Percentiles rank a stretch among this genome's conserved stretches.
Evolutionary conservation across 495 filamentous ascomycete genomes (phyloP).

Genomic region (Podospora pseudoanserina): DNA sequence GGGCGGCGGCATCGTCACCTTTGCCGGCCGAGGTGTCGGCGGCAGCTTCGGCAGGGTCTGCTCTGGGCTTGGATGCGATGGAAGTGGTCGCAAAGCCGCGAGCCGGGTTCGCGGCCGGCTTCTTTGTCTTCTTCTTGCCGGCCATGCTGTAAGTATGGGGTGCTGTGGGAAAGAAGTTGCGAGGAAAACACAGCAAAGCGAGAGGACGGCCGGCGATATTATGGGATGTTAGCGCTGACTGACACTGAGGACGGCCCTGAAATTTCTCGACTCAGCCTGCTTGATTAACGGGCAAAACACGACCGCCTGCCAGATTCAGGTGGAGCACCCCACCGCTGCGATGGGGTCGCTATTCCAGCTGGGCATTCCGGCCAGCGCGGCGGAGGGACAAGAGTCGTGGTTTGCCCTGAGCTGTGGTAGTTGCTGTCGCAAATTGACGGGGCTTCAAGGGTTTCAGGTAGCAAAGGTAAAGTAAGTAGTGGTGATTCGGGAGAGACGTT

Average conservation of each 20-base stretch:
- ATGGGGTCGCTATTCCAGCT: slow-evolving; percentile 21
- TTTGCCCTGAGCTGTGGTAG: not conserved
- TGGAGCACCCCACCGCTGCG: slow-evolving; percentile 15
- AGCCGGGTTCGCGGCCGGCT: slow-evolving; percentile 75
- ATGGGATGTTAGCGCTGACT: slow-evolving; percentile 8
- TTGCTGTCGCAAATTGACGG: not conserved
- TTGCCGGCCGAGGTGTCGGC: slow-evolving; percentile 28
- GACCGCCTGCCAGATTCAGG: slow-evolving; percentile 35
- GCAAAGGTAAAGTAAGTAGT: too few relatives aligned
- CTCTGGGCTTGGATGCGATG: slow-evolving; percentile 65
- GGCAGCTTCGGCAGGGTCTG: slow-evolving; percentile 39
- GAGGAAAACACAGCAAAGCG: not conserved
- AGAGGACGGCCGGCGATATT: slow-evolving; percentile 12
- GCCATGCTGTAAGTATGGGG: slow-evolving; percentile 52
- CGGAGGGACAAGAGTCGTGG: not conserved
- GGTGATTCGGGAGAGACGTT: not conserved
- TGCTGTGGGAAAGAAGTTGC: slow-evolving; percentile 1
- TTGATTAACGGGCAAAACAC: slow-evolving; percentile 17
- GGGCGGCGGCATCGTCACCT: slow-evolving; percentile 28
- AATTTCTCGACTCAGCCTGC: slow-evolving; percentile 15
- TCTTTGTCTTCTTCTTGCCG: slow-evolving; percentile 85
- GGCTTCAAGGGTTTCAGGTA: too few relatives aligned
- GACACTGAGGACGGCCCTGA: slow-evolving; percentile 21
- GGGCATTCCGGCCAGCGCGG: slow-evolving; percentile 1
- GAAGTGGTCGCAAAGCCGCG: slow-evolving; percentile 92